Evolutionary conservation across 129 eudicot species (phyloP), one percentile per base, ranked within the genome.

Genomic region (Flaveria linearis): DNA sequence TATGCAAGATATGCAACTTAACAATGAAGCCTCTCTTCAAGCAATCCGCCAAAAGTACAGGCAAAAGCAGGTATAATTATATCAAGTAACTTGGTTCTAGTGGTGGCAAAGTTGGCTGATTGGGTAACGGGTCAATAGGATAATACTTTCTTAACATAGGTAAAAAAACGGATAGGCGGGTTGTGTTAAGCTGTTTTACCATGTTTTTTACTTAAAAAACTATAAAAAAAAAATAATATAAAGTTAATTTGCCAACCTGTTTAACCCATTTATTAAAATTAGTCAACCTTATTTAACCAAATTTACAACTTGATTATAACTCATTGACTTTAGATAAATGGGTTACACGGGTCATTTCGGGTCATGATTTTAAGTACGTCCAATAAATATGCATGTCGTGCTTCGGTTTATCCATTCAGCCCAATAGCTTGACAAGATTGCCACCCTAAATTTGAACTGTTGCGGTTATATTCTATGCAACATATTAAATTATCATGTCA

Each of bases 21-120:
- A 95, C 81, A 81, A 51, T 28, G 80, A 56, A 49, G 82, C 84
- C 83, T 78, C 79, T 58, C 85, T 88, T 11, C 84, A 78, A 16
- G 93, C 97, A 68, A 84, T 95, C 39, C 96, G 97, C 22, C 94
- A 89, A 70, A 95, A 95, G 79, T 95, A 95, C 83, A 85, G 61
- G 73, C 91, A 91, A 58, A 50, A 81, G 42, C 87, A 91, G 99
- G 99, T 95, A 82, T 30, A 12, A 16, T 30, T 36, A 16, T 68
- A 50, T 56, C 23, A 13, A 61, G 2, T 61, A 30, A 63, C 69
- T 13, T 25, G 17, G 8, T 25, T 13, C 39, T 26, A 26, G 9
- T 11, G 30, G 65, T 58, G 33, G 16, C 33, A 58, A 58, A 22
- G 33, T 58, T 20, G 16, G 33, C 33, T 9, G 36, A 22, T 58